Evolutionary conservation across 2,329 filamentous ascomycete genomes (phyloP).

Genomic region (Ceratocystis destructans): DNA sequence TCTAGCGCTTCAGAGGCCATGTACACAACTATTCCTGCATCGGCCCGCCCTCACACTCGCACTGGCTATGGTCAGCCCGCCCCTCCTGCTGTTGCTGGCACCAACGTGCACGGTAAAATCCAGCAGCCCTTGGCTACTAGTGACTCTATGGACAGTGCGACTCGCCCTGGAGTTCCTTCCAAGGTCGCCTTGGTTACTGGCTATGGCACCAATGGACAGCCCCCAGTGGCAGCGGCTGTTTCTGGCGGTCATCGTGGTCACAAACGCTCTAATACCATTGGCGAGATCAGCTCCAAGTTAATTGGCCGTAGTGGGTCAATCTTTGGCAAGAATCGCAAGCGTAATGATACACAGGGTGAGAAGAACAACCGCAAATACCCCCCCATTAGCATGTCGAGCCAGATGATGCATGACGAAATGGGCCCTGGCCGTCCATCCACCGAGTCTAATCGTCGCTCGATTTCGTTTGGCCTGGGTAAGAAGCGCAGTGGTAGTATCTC

Average conservation of each 20-base stretch:
- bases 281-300: slow-evolving; percentile 67
- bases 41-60: slow-evolving; percentile 63
- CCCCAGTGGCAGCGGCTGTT: slow-evolving; percentile 23
- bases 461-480: slow-evolving; percentile 54
- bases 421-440: slow-evolving; percentile 47
- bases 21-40: slow-evolving; percentile 25
- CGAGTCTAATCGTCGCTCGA: slow-evolving; percentile 58
- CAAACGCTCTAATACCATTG: slow-evolving; percentile 62
- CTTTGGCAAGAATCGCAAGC: slow-evolving; percentile 47
- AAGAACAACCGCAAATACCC: slow-evolving; percentile 58
- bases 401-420: slow-evolving; percentile 32
- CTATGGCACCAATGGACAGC: slow-evolving; percentile 42
- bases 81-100: slow-evolving; percentile 73
- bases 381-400: slow-evolving; percentile 75
- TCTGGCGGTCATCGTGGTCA: slow-evolving; percentile 35
- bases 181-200: slow-evolving; percentile 47
- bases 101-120: slow-evolving; percentile 79
- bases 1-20: slow-evolving; percentile 33
- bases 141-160: slow-evolving; percentile 56
- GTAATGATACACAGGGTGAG: slow-evolving; percentile 30
- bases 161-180: slow-evolving; percentile 46
- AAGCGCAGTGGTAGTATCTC: slow-evolving; percentile 55
- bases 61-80: slow-evolving; percentile 78
- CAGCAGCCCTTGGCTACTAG: slow-evolving; percentile 49
- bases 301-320: slow-evolving; percentile 73